Conservation (phyloP, 2,329 filamentous ascomycete species). For the Delphinella strobiligena region DNA sequence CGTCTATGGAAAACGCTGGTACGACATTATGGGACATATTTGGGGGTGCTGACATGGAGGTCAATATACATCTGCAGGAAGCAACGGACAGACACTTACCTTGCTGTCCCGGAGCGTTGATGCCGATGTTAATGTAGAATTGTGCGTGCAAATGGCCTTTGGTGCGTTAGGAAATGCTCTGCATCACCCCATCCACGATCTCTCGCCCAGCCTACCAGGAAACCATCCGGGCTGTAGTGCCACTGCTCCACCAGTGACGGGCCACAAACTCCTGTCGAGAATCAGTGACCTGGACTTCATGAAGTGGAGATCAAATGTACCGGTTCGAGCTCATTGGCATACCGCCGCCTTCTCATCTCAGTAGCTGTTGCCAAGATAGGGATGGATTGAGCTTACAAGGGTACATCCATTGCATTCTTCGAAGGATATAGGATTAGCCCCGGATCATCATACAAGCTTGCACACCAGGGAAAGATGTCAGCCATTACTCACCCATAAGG, state of each 20-base stretch:
- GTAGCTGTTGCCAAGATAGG: neutral
- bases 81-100: slow-evolving; percentile 25
- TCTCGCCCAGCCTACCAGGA: slow-evolving; percentile 34
- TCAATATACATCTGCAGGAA: no score
- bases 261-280: slow-evolving; percentile 69
- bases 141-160: slow-evolving; percentile 61
- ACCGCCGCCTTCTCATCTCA: slow-evolving; percentile 57
- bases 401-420: slow-evolving; percentile 83
- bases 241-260: slow-evolving; percentile 73
- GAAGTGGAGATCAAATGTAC: no score
- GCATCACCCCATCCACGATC: neutral
- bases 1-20: slow-evolving; percentile 67
- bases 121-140: slow-evolving; percentile 84
- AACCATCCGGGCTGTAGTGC: slow-evolving; percentile 94
- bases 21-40: slow-evolving; percentile 87
- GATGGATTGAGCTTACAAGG: slow-evolving; percentile 53
- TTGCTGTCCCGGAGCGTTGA: slow-evolving; percentile 32
- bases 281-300: no score
- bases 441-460: no score
- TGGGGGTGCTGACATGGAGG: slow-evolving; percentile 42
- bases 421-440: neutral
- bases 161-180: neutral
- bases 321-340: slow-evolving; percentile 66
- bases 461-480: no score
- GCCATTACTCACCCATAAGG: slow-evolving; percentile 49